Evolutionary conservation across 78 protist species (phyloP).

Genomic region (Mantamonas sphyraenae): DNA sequence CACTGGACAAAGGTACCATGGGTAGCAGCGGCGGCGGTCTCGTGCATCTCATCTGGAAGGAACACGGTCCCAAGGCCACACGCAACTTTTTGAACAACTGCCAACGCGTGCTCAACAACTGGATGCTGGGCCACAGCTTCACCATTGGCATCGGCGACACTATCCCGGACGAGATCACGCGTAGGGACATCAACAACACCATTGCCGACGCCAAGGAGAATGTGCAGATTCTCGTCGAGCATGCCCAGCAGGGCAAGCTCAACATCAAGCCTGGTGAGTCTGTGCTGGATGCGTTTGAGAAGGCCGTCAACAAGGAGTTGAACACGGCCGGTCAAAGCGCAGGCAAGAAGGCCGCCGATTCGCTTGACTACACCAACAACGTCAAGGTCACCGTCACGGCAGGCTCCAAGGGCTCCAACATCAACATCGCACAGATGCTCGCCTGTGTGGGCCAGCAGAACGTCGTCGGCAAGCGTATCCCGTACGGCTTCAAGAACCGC

Average conservation of each 20-base stretch:
- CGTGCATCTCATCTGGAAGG: conserved; percentile 84
- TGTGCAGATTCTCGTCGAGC: conserved; percentile 52
- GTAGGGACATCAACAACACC: conserved; percentile 40
- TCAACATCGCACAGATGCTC: conserved; percentile 97
- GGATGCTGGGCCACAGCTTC: conserved; percentile 86
- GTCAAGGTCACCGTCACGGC: conserved; percentile 89
- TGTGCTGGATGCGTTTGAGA: conserved; percentile 90
- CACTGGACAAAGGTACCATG: conserved; percentile 64
- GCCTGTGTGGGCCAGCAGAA: conserved; percentile 99
- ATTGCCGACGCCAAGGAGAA: conserved; percentile 58
- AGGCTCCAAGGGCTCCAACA: conserved; percentile 96
- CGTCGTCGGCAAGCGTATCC: conserved; percentile 98
- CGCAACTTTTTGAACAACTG: conserved; percentile 60
- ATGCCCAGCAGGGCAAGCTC: conserved; percentile 58
- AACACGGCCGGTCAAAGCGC: conserved; percentile 38
- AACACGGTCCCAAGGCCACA: conserved; percentile 81
- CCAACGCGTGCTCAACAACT: conserved; percentile 81
- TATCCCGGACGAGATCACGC: conserved; percentile 83
- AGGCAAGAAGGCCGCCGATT: conserved; percentile 40
- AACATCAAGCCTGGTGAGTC: conserved; percentile 88
- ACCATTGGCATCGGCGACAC: conserved; percentile 93
- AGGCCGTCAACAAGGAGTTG: conserved; percentile 78
- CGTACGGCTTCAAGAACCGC: conserved; percentile 89
- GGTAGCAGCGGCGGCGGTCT: conserved; percentile 63
- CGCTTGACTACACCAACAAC: conserved; percentile 65